phyloP scores from a whole-genome alignment of 2,329 filamentous ascomycete genomes.

The Neofusicoccum umdonicola region DNA sequence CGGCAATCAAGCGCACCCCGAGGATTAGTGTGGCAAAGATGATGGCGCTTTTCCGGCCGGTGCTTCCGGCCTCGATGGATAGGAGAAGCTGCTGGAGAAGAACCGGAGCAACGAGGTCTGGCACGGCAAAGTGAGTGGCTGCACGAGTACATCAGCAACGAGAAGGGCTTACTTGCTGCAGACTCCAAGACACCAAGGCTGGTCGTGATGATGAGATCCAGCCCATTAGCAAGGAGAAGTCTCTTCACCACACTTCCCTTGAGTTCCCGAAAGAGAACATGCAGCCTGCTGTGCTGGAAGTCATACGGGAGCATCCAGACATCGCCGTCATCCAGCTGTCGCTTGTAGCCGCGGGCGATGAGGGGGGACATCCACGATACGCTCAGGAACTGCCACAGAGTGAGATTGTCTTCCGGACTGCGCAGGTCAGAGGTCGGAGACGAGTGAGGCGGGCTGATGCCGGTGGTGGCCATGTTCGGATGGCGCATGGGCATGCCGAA shows the following conservation, averaged over 20 bases:
- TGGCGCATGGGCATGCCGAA: constrained; percentile 70
- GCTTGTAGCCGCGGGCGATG: constrained; percentile 61
- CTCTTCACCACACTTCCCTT: constrained; percentile 69
- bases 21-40: constrained; percentile 65
- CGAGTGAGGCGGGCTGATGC: constrained; percentile 60
- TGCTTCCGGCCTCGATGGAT: constrained; percentile 58
- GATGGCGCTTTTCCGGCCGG: constrained; percentile 54
- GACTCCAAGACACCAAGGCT: constrained; percentile 64
- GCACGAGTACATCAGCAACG: background rate
- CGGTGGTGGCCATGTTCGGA: constrained; percentile 50
- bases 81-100: constrained; percentile 70
- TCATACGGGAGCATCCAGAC: constrained; percentile 79
- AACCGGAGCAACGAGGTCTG: constrained; percentile 56
- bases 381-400: constrained; percentile 78
- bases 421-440: constrained; percentile 60
- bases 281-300: constrained; percentile 75
- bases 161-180: constrained; percentile 44
- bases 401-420: constrained; percentile 75
- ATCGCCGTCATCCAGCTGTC: constrained; percentile 72
- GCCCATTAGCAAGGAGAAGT: constrained; percentile 71
- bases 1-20: constrained; percentile 57
- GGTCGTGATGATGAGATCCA: constrained; percentile 71
- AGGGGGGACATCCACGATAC: constrained; percentile 80
- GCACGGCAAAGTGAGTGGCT: background rate
- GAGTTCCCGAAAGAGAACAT: constrained; percentile 71